These are phyloP conservation scores for Botryosphaeria agaves DNA, from an alignment of 2,329 filamentous ascomycete species.

Conservation along the genomic window DNA sequence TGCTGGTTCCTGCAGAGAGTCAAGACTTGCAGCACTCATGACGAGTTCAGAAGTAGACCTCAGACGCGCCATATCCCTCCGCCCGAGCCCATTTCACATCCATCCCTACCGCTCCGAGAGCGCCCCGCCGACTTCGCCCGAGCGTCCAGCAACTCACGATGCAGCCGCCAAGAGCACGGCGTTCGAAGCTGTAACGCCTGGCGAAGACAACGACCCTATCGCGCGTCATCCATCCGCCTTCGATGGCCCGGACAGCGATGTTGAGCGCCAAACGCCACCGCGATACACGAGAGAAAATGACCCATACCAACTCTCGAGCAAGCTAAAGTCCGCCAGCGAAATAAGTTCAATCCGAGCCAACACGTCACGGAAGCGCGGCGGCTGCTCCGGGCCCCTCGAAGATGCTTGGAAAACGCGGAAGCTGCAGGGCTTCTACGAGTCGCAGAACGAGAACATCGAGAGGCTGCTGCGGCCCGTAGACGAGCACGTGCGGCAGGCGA, in stretches of 20 bases:
- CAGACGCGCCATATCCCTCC: conserved; percentile 29
- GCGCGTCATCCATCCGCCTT: conserved; percentile 16
- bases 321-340: conserved; percentile 62
- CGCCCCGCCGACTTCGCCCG: conserved; percentile 10
- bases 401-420: conserved; percentile 31
- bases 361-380: conserved; percentile 56
- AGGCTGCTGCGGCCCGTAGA: conserved; percentile 83
- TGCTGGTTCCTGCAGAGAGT: no score
- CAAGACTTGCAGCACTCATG: conserved; percentile 1
- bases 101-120: conserved; percentile 13
- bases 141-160: conserved; percentile 3
- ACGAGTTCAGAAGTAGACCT: conserved; percentile 27
- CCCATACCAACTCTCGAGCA: conserved; percentile 61
- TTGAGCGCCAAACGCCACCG: conserved; percentile 35
- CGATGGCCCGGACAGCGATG: conserved; percentile 16
- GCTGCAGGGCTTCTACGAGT: conserved; percentile 69
- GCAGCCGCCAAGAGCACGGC: conserved; percentile 20
- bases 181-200: conserved; percentile 15
- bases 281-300: conserved; percentile 50
- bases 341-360: conserved; percentile 66
- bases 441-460: conserved; percentile 87
- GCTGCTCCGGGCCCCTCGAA: conserved; percentile 26
- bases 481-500: conserved; percentile 69
- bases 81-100: conserved; percentile 26
- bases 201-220: conserved; percentile 15